Percentiles rank a stretch among this genome's conserved stretches.
Conservation (phyloP, 2,329 filamentous ascomycete species). For the Fusarium palustre region DNA sequence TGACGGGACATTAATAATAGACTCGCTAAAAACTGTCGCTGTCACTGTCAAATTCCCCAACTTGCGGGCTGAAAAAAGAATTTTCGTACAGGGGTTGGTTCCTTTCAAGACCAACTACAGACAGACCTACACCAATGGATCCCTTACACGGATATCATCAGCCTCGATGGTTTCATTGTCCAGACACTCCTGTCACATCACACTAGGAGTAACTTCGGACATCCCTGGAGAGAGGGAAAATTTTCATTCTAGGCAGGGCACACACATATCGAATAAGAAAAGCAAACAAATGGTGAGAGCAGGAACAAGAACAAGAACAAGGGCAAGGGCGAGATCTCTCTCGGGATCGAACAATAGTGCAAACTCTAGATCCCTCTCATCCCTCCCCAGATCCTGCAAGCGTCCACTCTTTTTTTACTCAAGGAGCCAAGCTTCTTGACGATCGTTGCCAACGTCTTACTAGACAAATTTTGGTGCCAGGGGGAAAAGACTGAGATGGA, state of each 20-base stretch:
- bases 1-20: conserved; percentile 9
- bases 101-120: neutral
- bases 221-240: conserved; percentile 1
- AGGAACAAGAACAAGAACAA: conserved; percentile 1
- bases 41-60: neutral
- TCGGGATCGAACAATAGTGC: conserved; percentile 36
- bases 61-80: conserved; percentile 7
- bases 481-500: conserved; percentile 1
- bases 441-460: conserved; percentile 30
- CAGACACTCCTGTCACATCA: neutral
- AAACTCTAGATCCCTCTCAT: conserved; percentile 23
- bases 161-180: conserved; percentile 13
- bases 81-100: conserved; percentile 20
- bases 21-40: conserved; percentile 15
- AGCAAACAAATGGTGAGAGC: neutral
- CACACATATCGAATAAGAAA: neutral
- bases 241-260: conserved; percentile 6
- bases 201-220: conserved; percentile 24
- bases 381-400: conserved; percentile 37
- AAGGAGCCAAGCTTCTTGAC: conserved; percentile 14
- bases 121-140: conserved; percentile 2
- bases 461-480: conserved; percentile 6
- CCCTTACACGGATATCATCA: neutral
- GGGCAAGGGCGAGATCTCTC: conserved; percentile 24
- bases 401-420: conserved; percentile 19